These are phyloP conservation scores for Monascus purpureus DNA, from an alignment of 495 filamentous ascomycete genomes.

Conservation along the genomic window DNA sequence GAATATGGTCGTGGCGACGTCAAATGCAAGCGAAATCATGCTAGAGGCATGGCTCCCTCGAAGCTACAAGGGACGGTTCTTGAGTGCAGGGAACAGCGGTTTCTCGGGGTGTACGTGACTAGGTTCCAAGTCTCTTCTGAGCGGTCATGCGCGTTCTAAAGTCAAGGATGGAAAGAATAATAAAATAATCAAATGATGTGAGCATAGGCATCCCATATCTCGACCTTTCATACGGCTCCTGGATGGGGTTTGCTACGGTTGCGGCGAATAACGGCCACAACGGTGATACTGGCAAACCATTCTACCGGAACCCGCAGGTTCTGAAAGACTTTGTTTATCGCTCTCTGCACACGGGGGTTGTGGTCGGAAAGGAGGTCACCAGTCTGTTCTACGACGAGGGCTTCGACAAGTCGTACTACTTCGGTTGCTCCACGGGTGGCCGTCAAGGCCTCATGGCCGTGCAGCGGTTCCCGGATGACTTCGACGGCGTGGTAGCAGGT, in stretches of 20 bases:
- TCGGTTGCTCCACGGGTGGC: conserved; percentile 44
- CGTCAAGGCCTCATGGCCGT: conserved; percentile 38
- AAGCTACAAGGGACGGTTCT: conserved; percentile 35
- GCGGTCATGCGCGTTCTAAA: too few relatives aligned
- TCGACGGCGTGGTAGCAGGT: conserved; percentile 56
- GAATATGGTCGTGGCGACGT: conserved; percentile 40
- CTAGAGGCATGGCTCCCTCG: conserved; percentile 46
- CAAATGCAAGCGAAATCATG: conserved; percentile 35
- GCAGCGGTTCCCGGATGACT: conserved; percentile 37
- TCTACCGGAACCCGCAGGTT: conserved; percentile 37
- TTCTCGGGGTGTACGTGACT: conserved; percentile 35
- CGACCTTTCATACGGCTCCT: conserved; percentile 28
- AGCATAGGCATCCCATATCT: conserved; percentile 31
- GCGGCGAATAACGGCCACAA: conserved; percentile 46
- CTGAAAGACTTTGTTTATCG: conserved; percentile 36
- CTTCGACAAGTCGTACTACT: conserved; percentile 37
- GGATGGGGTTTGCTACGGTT: conserved; percentile 39
- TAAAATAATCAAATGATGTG: too few relatives aligned
- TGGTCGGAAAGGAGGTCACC: conserved; percentile 35
- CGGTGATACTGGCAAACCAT: conserved; percentile 34
- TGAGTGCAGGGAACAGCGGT: conserved; percentile 44
- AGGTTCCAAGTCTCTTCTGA: not conserved
- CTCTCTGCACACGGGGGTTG: conserved; percentile 36
- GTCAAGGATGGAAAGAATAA: too few relatives aligned
- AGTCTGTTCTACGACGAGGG: conserved; percentile 31